Percentiles rank a stretch among this genome's conserved stretches.
phyloP scores from a whole-genome alignment of 1,284 basidiomycete species.

The Naganishia albida region DNA sequence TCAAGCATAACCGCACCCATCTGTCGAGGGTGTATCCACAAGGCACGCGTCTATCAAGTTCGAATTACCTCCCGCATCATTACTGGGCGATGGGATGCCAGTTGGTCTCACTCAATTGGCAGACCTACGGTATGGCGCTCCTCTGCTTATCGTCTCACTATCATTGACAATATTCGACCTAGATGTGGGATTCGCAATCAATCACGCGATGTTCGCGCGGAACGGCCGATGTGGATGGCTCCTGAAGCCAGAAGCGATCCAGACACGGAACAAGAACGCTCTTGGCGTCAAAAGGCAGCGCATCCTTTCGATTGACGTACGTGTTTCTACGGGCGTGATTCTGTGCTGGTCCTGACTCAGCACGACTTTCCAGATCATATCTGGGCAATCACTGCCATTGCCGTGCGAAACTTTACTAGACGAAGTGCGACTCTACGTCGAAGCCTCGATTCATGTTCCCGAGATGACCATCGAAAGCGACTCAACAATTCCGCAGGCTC shows the following conservation, averaged over 20 bases:
- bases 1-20: slow-evolving; percentile 86
- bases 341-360: slow-evolving; percentile 32
- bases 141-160: not conserved
- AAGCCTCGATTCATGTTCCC: slow-evolving; percentile 73
- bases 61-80: slow-evolving; percentile 86
- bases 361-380: slow-evolving; percentile 66
- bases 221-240: slow-evolving; percentile 86
- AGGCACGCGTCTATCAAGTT: slow-evolving; percentile 74
- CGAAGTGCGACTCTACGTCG: slow-evolving; percentile 72
- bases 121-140: slow-evolving; percentile 74
- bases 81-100: slow-evolving; percentile 91
- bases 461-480: slow-evolving; percentile 49
- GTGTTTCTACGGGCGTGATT: slow-evolving; percentile 28
- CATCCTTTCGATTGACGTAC: slow-evolving; percentile 65
- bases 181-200: slow-evolving; percentile 87
- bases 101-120: slow-evolving; percentile 97
- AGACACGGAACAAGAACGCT: slow-evolving; percentile 65
- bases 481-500: not conserved
- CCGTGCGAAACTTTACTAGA: slow-evolving; percentile 36
- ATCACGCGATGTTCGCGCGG: slow-evolving; percentile 89
- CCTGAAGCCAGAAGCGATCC: slow-evolving; percentile 79
- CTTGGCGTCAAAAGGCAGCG: slow-evolving; percentile 63
- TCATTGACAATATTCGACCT: slow-evolving; percentile 3
- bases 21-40: slow-evolving; percentile 88
- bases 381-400: slow-evolving; percentile 87